Percentiles rank a stretch among this genome's conserved stretches.
phyloP scores from a whole-genome alignment of 1,284 basidiomycete species.

The Trametes pubescens region DNA sequence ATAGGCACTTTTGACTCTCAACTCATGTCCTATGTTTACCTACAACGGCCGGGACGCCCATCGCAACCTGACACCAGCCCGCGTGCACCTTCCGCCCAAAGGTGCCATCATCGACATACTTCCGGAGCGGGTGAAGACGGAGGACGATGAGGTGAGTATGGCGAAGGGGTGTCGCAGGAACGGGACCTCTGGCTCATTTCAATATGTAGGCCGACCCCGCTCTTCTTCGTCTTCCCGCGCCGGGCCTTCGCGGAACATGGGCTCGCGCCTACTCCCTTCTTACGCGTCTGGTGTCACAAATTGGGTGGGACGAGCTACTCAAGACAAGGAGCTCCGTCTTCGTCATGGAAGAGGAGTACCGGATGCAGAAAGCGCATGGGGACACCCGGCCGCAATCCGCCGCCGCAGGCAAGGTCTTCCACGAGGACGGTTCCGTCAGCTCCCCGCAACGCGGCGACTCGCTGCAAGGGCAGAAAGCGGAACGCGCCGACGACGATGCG shows the following conservation, averaged over 20 bases:
- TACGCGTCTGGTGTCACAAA: conserved; percentile 88
- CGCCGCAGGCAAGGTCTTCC: conserved; percentile 26
- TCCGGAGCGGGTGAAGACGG: conserved; percentile 73
- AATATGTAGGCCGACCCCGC: conserved; percentile 84
- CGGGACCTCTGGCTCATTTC: not conserved
- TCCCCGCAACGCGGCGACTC: conserved; percentile 32
- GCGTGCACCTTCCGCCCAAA: conserved; percentile 89
- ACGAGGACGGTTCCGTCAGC: conserved; percentile 30
- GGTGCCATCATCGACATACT: conserved; percentile 86
- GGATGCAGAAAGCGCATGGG: conserved; percentile 82
- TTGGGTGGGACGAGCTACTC: conserved; percentile 98
- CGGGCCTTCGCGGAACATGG: conserved; percentile 95
- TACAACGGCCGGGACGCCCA: conserved; percentile 97
- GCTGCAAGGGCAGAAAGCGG: conserved; percentile 42
- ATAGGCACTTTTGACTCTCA: conserved; percentile 90
- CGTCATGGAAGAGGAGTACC: conserved; percentile 99
- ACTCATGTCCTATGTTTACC: conserved; percentile 99
- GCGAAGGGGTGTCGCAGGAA: conserved; percentile 9
- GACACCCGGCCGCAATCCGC: conserved; percentile 49
- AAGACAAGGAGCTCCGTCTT: conserved; percentile 95
- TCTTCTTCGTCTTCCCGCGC: conserved; percentile 91
- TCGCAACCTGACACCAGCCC: conserved; percentile 83
- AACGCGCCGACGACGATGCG: conserved; percentile 68
- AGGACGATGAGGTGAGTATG: conserved; percentile 81
- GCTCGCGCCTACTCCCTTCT: conserved; percentile 93